phyloP scores from a whole-genome alignment of 2,329 filamentous ascomycete species.

The Alternaria sp. region DNA sequence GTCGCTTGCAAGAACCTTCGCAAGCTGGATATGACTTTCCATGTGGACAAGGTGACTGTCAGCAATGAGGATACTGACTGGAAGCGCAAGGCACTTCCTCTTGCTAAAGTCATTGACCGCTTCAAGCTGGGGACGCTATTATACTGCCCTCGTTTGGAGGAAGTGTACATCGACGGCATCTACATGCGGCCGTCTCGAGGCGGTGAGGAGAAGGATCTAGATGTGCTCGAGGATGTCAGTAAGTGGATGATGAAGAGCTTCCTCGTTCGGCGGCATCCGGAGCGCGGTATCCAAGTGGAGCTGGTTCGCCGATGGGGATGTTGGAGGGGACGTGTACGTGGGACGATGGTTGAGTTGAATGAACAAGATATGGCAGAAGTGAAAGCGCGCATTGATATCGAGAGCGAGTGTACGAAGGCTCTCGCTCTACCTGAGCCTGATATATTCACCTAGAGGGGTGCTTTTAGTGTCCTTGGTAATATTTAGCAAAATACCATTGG shows the following conservation, averaged over 20 bases:
- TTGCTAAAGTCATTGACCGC: not conserved
- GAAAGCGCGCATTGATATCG: not conserved
- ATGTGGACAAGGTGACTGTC: not conserved
- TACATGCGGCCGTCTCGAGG: not conserved
- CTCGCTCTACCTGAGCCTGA: too few species aligned
- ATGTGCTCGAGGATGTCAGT: not conserved
- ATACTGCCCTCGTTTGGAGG: too few species aligned
- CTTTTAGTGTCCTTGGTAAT: too few species aligned
- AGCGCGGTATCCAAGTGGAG: not conserved
- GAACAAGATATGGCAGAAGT: not conserved
- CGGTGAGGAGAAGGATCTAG: not conserved
- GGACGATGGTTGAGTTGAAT: not conserved
- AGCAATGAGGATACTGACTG: not conserved
- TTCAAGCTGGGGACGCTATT: too few species aligned
- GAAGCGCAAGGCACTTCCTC: not conserved
- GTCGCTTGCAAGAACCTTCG: not conserved
- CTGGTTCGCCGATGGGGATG: slow-evolving; percentile 1
- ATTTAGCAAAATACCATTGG: too few species aligned
- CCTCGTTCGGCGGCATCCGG: not conserved
- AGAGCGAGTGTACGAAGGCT: not conserved
- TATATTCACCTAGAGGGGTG: too few species aligned
- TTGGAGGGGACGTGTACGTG: not conserved
- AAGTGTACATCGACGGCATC: slow-evolving; percentile 5
- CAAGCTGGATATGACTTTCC: not conserved
- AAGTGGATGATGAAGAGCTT: slow-evolving; percentile 12